Evolutionary conservation across 1,284 basidiomycete genomes (phyloP), one percentile per base, ranked within the genome.

Genomic region (Ustilago crameri): DNA sequence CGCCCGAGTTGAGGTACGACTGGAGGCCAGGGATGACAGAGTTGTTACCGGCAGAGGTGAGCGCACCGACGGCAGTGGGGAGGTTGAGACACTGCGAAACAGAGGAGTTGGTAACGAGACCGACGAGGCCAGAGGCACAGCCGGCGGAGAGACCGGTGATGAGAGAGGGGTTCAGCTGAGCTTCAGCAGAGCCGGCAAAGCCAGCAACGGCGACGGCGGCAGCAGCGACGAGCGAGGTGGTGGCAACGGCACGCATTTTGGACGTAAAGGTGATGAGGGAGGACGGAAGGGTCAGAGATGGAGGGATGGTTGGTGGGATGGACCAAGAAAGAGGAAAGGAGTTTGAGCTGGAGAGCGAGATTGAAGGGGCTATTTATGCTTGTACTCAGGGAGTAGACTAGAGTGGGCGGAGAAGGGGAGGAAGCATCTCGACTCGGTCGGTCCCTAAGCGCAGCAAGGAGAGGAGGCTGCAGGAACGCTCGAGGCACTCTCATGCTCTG

Each of bases 151-250:
- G 69, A 40, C 69, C 63, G 45, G 48, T 63, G 56, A 72, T n/a
- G 45, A 72, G 69, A 26, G 63, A 72, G 17, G 69, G 51, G 50
- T 67, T 59, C 20, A 72, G 52, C 50, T 72, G 69, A 14, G 69
- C 69, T 9, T 37, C 3, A 12, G 63, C 48, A 30, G 22, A 26
- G 34, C 52, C 42, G 51, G 63, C 45, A 20, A 71, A 26, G 7
- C 44, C 27, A 40, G 55, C 51, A 20, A 48, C 44, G 26, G 51
- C 41, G 15, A 46, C 63, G 10, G 43, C 52, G 18, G 55, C 52
- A 22, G 55, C 69, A 30, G 51, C 51, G 40, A 52, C 15, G 7
- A 40, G 38, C 7, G 54, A 32, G 42, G 65, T 54, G 48, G 54
- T 27, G 35, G 41, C 32, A 48, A 62, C 15, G 15, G 46, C 18